A percentile compares a stretch with the other conserved stretches of the same genome.
phyloP scores from a whole-genome alignment of 768 basidiomycete genomes.

The Phylloporus sp. region DNA sequence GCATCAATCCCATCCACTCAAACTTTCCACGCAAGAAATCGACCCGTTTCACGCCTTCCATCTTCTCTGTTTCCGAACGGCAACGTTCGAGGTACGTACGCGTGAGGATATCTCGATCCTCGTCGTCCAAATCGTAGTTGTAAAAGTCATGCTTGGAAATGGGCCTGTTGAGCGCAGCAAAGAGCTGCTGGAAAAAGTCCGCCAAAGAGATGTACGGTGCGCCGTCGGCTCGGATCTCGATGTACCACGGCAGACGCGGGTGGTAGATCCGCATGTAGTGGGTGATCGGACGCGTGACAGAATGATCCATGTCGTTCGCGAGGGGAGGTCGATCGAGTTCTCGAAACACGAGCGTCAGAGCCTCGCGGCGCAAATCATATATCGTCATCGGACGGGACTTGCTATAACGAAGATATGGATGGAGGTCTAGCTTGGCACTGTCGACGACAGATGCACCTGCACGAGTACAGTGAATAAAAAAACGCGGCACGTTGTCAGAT shows the following conservation, averaged over 20 bases:
- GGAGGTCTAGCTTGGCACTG: slow-evolving; percentile 25
- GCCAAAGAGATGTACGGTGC: slow-evolving; percentile 54
- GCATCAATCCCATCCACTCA: slow-evolving; percentile 50
- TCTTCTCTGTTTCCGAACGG: slow-evolving; percentile 29
- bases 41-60: slow-evolving; percentile 47
- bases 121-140: slow-evolving; percentile 49
- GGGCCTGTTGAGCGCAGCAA: slow-evolving; percentile 36
- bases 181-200: slow-evolving; percentile 50
- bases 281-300: slow-evolving; percentile 48
- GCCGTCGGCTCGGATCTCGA: slow-evolving; percentile 44
- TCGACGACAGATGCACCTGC: slow-evolving; percentile 21
- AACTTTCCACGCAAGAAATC: slow-evolving; percentile 56
- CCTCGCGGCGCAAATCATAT: slow-evolving; percentile 47
- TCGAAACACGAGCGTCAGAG: slow-evolving; percentile 40
- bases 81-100: slow-evolving; percentile 45
- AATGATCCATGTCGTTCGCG: slow-evolving; percentile 47
- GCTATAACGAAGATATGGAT: slow-evolving; percentile 22
- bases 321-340: slow-evolving; percentile 41
- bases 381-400: slow-evolving; percentile 34
- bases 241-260: slow-evolving; percentile 58
- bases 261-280: slow-evolving; percentile 52
- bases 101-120: slow-evolving; percentile 41
- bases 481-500: not conserved
- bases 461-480: not conserved
- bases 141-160: slow-evolving; percentile 53